Conservation (phyloP, 176 grass and related monocot species). For the Triticum urartu region DNA sequence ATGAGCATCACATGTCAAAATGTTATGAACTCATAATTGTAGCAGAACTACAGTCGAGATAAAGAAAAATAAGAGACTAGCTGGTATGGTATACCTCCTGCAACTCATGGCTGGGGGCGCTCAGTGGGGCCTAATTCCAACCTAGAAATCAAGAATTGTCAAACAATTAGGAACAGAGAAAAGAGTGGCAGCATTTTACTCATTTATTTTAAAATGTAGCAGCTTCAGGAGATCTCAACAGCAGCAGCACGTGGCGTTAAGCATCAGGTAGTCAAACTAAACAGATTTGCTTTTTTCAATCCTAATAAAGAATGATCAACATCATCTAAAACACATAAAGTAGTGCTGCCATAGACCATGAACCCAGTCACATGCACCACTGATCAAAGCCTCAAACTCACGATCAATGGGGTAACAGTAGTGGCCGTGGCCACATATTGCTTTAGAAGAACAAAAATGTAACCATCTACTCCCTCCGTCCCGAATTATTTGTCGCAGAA, state of each 20-base stretch:
- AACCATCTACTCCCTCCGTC: neutral
- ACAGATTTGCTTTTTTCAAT: neutral
- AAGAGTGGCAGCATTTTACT: neutral
- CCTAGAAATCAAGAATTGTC: neutral
- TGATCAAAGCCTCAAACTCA: neutral
- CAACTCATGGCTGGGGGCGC: conserved; percentile 18
- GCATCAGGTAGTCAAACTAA: neutral
- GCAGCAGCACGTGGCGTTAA: neutral
- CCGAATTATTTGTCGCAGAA: too few relatives aligned
- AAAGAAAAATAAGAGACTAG: neutral
- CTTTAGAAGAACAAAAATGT: conserved; percentile 1
- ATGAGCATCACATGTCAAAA: neutral
- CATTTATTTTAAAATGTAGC: neutral
- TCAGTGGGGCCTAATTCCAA: neutral
- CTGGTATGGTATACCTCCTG: conserved; percentile 18
- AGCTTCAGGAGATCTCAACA: neutral
- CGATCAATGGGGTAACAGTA: neutral
- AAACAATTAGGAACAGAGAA: conserved; percentile 4
- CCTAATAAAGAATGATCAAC: neutral
- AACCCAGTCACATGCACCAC: neutral
- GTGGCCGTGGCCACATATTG: neutral
- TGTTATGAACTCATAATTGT: neutral
- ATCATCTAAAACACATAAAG: neutral
- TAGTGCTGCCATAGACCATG: neutral
- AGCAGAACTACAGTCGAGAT: neutral